Evolutionary conservation across 2,329 filamentous ascomycete species (phyloP).

Genomic region (Penicillium janthinellum): DNA sequence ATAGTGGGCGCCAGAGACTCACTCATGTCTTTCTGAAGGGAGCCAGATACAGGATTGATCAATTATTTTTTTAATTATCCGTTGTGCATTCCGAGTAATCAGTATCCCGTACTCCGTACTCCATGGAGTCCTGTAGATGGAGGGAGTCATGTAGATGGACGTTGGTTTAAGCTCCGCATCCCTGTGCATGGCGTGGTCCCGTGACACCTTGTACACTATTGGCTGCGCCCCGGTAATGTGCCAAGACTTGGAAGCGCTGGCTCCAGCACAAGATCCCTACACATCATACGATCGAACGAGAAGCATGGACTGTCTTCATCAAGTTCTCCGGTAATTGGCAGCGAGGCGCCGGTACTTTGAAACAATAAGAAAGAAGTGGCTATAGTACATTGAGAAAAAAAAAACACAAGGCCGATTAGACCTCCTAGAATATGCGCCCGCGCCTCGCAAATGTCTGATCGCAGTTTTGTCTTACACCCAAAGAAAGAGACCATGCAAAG

Average conservation of each 20-base stretch:
- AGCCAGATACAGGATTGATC: background rate
- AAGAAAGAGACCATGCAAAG: slow-evolving; percentile 25
- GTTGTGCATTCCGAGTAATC: background rate
- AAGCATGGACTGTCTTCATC: background rate
- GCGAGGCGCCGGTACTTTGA: slow-evolving; percentile 25
- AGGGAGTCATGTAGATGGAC: background rate
- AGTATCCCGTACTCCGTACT: background rate
- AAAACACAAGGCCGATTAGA: slow-evolving; percentile 28
- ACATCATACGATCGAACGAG: background rate
- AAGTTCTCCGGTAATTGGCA: slow-evolving; percentile 1
- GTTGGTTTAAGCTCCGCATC: background rate
- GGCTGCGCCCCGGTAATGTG: background rate
- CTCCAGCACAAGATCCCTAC: background rate
- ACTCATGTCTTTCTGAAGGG: background rate
- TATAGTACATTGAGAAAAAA: slow-evolving; percentile 32
- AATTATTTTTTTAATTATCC: background rate
- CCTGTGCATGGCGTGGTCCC: background rate
- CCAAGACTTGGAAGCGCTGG: background rate
- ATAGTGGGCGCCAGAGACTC: background rate
- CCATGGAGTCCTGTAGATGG: too few species aligned
- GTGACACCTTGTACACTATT: background rate
- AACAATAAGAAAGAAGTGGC: slow-evolving; percentile 20
- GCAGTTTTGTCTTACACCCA: slow-evolving; percentile 27
- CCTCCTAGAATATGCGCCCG: slow-evolving; percentile 36
- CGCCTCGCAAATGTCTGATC: slow-evolving; percentile 36